These are phyloP conservation scores for Fusarium abutilonis DNA, from an alignment of 2,329 filamentous ascomycete genomes.

Conservation along the genomic window DNA sequence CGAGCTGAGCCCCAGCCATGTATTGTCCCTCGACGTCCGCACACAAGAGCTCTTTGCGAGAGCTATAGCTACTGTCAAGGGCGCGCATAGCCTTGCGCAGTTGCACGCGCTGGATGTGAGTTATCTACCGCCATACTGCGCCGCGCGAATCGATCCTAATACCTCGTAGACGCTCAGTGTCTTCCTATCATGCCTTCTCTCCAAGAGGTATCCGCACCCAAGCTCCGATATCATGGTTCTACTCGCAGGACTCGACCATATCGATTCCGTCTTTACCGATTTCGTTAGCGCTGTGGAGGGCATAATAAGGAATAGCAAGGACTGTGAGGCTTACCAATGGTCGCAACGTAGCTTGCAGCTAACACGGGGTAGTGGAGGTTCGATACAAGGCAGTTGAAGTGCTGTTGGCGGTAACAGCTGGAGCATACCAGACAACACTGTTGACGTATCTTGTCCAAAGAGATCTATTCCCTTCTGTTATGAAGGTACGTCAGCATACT, in stretches of 20 bases:
- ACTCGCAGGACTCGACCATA: conserved; percentile 86
- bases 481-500: conserved; percentile 72
- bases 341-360: conserved; percentile 29
- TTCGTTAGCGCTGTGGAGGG: conserved; percentile 84
- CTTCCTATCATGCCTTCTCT: conserved; percentile 83
- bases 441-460: conserved; percentile 95
- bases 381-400: conserved; percentile 83
- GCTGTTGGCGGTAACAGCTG: conserved; percentile 84
- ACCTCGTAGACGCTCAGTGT: conserved; percentile 79
- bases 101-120: conserved; percentile 87
- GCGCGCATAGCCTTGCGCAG: conserved; percentile 68
- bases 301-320: conserved; percentile 81
- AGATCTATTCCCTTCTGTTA: conserved; percentile 91
- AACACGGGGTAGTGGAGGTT: conserved; percentile 68
- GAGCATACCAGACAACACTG: conserved; percentile 94
- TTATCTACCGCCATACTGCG: conserved; percentile 41
- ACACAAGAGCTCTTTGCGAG: conserved; percentile 81
- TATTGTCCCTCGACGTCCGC: conserved; percentile 80
- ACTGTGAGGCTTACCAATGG: conserved; percentile 60
- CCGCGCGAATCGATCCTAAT: conserved; percentile 47
- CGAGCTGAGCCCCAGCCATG: conserved; percentile 75
- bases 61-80: conserved; percentile 75
- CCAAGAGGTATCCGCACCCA: conserved; percentile 92
- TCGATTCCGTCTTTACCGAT: conserved; percentile 87
- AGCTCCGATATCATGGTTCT: conserved; percentile 94